Evolutionary conservation across 257 asterid genomes (phyloP).

Genomic region (Apocynum venetum): DNA sequence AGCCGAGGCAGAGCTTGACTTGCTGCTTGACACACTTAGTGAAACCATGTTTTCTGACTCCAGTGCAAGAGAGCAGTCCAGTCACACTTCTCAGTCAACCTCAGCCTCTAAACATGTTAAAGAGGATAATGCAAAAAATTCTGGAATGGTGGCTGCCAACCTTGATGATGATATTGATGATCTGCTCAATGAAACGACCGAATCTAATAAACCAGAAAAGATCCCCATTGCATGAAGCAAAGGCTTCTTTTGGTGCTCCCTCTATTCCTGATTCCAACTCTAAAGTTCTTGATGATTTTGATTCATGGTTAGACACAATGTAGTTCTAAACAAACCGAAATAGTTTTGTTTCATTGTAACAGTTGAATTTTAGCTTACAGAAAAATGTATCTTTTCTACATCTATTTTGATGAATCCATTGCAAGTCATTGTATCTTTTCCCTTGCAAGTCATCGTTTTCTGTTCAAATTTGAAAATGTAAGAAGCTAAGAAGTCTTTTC

Average conservation of each 20-base stretch:
- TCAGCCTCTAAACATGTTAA: slow-evolving; percentile 18
- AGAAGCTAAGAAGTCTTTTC: too few relatives aligned
- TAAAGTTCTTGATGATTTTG: slow-evolving; percentile 63
- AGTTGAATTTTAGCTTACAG: not conserved
- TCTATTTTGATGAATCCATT: not conserved
- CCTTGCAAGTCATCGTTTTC: not conserved
- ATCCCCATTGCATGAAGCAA: slow-evolving; percentile 17
- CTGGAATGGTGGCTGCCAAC: slow-evolving; percentile 7
- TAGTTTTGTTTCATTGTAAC: not conserved
- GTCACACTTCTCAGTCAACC: slow-evolving; percentile 4
- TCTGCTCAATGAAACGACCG: slow-evolving; percentile 54
- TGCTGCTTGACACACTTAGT: slow-evolving; percentile 65
- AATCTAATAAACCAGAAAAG: slow-evolving; percentile 14
- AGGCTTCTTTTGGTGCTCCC: slow-evolving; percentile 12
- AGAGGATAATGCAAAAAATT: slow-evolving; percentile 16
- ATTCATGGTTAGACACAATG: slow-evolving; percentile 80
- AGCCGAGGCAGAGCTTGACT: slow-evolving; percentile 83
- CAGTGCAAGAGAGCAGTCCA: slow-evolving; percentile 9
- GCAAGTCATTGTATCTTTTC: not conserved
- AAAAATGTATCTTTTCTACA: not conserved
- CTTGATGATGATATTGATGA: slow-evolving; percentile 49
- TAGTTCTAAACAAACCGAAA: slow-evolving; percentile 16
- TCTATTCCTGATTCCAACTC: slow-evolving; percentile 43
- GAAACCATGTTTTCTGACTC: slow-evolving; percentile 38
- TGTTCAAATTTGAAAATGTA: too few relatives aligned